phyloP scores from a whole-genome alignment of 2,329 filamentous ascomycete species.

The Incumbomyces lentus region DNA sequence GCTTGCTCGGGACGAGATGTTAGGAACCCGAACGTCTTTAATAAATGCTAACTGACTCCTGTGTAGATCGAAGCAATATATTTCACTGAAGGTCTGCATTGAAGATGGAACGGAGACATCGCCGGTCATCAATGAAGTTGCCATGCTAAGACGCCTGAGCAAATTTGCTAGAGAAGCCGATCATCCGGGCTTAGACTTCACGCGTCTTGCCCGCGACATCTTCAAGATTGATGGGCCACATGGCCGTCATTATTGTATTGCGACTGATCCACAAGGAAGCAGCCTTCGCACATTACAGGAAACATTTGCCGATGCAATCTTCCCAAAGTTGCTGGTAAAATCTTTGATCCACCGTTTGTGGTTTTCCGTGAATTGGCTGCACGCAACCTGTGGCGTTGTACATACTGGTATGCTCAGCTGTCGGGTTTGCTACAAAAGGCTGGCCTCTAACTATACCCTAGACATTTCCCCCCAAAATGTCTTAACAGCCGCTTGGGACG shows the following conservation, averaged over 20 bases:
- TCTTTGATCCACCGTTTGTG: conserved; percentile 16
- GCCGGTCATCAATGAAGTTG: conserved; percentile 19
- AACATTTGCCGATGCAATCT: conserved; percentile 15
- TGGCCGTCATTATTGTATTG: conserved; percentile 22
- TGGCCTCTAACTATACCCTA: conserved; percentile 8
- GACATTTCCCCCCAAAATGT: conserved; percentile 27
- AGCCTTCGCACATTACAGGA: conserved; percentile 20
- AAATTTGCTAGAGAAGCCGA: conserved; percentile 6
- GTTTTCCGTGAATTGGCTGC: conserved; percentile 17
- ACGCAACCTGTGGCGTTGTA: conserved; percentile 13
- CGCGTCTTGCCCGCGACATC: conserved; percentile 3
- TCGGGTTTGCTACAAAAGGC: no score
- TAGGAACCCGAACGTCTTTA: conserved; percentile 3
- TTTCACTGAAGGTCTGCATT: conserved; percentile 19
- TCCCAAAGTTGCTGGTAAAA: conserved; percentile 13
- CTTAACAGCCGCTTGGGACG: conserved; percentile 23
- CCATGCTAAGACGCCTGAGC: conserved; percentile 16
- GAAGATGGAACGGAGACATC: conserved; percentile 11
- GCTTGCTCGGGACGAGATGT: conserved; percentile 23
- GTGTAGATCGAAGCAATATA: conserved; percentile 12
- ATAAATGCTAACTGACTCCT: conserved; percentile 2
- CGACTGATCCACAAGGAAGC: conserved; percentile 19
- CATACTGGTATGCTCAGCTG: conserved; percentile 15
- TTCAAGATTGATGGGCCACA: conserved; percentile 17
- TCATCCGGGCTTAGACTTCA: conserved; percentile 14